These are phyloP conservation scores for Trichoderma oligosporum DNA, from an alignment of 2,329 filamentous ascomycete species.

Conservation along the genomic window DNA sequence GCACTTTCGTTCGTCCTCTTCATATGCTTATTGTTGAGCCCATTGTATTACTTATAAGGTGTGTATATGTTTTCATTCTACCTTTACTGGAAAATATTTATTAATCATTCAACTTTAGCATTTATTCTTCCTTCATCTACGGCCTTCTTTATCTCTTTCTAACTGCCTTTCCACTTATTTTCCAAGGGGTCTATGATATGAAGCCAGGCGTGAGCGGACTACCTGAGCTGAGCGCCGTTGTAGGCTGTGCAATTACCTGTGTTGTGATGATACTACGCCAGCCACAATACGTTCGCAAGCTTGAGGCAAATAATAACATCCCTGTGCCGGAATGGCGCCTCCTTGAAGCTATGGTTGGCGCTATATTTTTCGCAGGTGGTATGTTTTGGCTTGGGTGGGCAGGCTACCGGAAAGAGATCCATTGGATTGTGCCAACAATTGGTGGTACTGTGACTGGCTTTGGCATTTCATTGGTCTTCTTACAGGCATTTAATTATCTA, in stretches of 20 bases:
- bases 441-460: not conserved
- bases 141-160: not conserved
- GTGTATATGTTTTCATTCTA: too few species aligned
- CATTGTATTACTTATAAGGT: not conserved
- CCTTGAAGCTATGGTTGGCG: slow-evolving; percentile 1
- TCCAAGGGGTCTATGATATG: not conserved
- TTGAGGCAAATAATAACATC: not conserved
- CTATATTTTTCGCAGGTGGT: slow-evolving; percentile 1
- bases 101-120: not conserved
- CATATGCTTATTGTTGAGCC: slow-evolving; percentile 2
- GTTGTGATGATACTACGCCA: not conserved
- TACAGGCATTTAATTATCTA: not conserved
- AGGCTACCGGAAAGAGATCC: not conserved
- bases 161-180: not conserved
- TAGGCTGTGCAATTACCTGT: not conserved
- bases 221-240: not conserved
- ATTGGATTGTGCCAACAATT: slow-evolving; percentile 2
- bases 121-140: not conserved
- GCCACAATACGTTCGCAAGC: not conserved
- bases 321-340: not conserved
- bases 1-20: not conserved
- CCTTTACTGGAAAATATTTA: not conserved
- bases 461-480: slow-evolving; percentile 1
- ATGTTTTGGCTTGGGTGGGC: slow-evolving; percentile 5
- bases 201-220: not conserved